These are phyloP conservation scores for Taxawa tesnikishii DNA, from an alignment of 2,329 filamentous ascomycete species.

Conservation along the genomic window DNA sequence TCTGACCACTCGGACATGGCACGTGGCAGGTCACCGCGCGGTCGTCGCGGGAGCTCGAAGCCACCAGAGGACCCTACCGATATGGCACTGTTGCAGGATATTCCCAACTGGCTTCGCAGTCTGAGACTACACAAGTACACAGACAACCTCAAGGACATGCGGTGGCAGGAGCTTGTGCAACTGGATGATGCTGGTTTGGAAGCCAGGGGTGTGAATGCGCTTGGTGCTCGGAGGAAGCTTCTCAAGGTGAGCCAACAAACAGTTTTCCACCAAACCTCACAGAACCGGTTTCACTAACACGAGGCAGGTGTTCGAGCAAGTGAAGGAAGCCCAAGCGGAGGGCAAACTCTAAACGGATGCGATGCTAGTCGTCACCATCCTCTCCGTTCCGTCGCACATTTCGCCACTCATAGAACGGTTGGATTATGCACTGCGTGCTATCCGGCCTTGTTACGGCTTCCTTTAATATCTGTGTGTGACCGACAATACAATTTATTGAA, in stretches of 20 bases:
- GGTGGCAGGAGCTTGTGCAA: conserved; percentile 87
- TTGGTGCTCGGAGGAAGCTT: conserved; percentile 94
- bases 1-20: conserved; percentile 89
- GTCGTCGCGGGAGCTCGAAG: conserved; percentile 87
- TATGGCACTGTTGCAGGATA: conserved; percentile 78
- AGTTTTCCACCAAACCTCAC: too few relatives aligned
- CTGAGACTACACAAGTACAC: conserved; percentile 97
- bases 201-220: conserved; percentile 83
- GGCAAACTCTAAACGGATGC: conserved; percentile 25
- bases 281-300: conserved; percentile 24
- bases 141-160: conserved; percentile 92
- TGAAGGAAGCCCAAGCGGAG: conserved; percentile 50
- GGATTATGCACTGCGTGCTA: too few relatives aligned
- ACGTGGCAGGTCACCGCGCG: conserved; percentile 82
- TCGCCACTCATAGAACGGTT: too few relatives aligned
- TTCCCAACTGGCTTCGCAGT: conserved; percentile 90
- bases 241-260: conserved; percentile 65
- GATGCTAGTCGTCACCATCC: too few relatives aligned
- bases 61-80: conserved; percentile 96
- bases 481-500: too few relatives aligned
- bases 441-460: too few relatives aligned
- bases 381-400: too few relatives aligned
- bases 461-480: too few relatives aligned
- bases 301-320: conserved; percentile 76
- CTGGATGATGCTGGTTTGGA: conserved; percentile 89